phyloP scores from a whole-genome alignment of 768 basidiomycete genomes.

The Termitomyces sp. region DNA sequence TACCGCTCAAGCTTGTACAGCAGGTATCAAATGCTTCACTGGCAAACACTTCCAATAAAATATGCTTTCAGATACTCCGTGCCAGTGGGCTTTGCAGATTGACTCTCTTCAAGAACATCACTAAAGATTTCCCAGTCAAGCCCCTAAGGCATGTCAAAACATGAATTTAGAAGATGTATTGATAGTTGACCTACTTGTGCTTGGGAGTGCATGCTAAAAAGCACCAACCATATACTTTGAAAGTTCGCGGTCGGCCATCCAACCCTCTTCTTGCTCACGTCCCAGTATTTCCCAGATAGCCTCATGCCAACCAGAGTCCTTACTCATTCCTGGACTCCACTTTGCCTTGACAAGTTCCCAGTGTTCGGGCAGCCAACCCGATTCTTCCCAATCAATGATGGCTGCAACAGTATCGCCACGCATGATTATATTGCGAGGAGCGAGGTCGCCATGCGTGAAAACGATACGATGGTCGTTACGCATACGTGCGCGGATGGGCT shows the following conservation, averaged over 20 bases:
- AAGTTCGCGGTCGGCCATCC: constrained; percentile 3
- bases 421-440: constrained; percentile 37
- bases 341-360: constrained; percentile 23
- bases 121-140: background rate
- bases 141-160: background rate
- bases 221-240: constrained; percentile 7
- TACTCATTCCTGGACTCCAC: constrained; percentile 5
- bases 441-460: constrained; percentile 40
- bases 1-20: no score
- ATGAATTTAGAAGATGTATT: background rate
- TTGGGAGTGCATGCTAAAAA: background rate
- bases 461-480: constrained; percentile 5
- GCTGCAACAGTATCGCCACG: constrained; percentile 21
- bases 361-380: constrained; percentile 29
- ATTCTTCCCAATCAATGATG: constrained; percentile 30
- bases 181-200: background rate
- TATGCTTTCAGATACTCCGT: background rate
- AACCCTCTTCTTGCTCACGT: constrained; percentile 4
- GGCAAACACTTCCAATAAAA: background rate
- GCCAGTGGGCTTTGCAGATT: no score
- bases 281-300: constrained; percentile 6
- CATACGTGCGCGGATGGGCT: constrained; percentile 3
- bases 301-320: constrained; percentile 6
- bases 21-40: no score
- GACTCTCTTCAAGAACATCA: background rate